A percentile compares a stretch with the other conserved stretches of the same genome.
phyloP scores from a whole-genome alignment of 768 basidiomycete species.

The Candolleomyces aberdarensis region DNA sequence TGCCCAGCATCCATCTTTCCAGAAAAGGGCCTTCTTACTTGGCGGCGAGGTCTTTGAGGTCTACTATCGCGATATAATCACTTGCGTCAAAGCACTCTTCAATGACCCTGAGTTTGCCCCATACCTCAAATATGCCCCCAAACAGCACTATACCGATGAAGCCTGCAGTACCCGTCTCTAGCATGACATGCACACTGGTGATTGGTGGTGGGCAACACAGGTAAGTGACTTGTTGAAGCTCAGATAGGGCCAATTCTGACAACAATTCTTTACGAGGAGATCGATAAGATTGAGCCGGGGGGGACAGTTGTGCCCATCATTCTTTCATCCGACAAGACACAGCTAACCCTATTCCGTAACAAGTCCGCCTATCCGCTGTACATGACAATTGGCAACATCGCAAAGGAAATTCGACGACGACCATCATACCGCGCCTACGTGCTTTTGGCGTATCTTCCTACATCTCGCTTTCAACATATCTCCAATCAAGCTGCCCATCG shows the following conservation, averaged over 20 bases:
- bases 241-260: conserved; percentile 9
- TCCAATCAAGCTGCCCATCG: conserved; percentile 20
- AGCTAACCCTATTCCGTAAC: conserved; percentile 36
- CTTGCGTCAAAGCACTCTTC: conserved; percentile 33
- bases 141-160: conserved; percentile 32
- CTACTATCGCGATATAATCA: conserved; percentile 30
- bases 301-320: conserved; percentile 39
- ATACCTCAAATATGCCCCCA: conserved; percentile 30
- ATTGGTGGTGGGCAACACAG: conserved; percentile 53
- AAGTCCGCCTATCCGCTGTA: conserved; percentile 47
- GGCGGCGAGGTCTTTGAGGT: conserved; percentile 28
- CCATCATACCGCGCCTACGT: conserved; percentile 31
- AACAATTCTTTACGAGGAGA: conserved; percentile 22
- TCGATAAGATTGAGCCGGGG: neutral
- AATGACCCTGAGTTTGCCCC: conserved; percentile 29
- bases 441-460: conserved; percentile 39
- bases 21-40: conserved; percentile 21
- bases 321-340: conserved; percentile 44
- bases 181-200: conserved; percentile 44
- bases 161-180: conserved; percentile 25
- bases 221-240: conserved; percentile 38
- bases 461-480: conserved; percentile 28
- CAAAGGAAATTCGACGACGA: conserved; percentile 35
- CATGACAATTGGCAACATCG: conserved; percentile 44
- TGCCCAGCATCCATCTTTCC: conserved; percentile 21